Evolutionary conservation across 768 basidiomycete genomes (phyloP).

Genomic region (Lactarius hengduanensis): DNA sequence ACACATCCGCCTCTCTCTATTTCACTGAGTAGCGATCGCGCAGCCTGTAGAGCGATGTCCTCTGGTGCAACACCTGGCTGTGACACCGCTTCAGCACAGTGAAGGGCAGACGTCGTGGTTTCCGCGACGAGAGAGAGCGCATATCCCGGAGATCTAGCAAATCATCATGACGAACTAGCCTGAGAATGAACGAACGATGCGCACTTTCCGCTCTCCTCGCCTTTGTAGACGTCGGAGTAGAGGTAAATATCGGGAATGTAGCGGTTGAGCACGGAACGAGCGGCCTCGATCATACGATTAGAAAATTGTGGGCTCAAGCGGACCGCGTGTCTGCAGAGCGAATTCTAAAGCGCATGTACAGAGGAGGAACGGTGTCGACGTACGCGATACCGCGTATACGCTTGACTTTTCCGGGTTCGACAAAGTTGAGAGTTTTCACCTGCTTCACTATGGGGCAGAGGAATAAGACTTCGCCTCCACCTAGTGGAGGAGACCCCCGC

Average conservation of each 20-base stretch:
- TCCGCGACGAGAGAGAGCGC: slow-evolving; percentile 88
- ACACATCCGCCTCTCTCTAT: slow-evolving; percentile 84
- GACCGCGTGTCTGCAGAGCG: slow-evolving; percentile 74
- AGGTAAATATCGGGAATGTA: slow-evolving; percentile 98
- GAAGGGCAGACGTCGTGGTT: slow-evolving; percentile 85
- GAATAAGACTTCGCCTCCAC: slow-evolving; percentile 93
- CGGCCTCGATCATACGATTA: slow-evolving; percentile 94
- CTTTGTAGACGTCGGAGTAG: slow-evolving; percentile 98
- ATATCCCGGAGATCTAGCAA: slow-evolving; percentile 87
- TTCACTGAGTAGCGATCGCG: slow-evolving; percentile 75
- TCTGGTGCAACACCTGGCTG: slow-evolving; percentile 85
- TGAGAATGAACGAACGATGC: slow-evolving; percentile 35
- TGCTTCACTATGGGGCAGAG: slow-evolving; percentile 90
- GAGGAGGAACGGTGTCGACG: slow-evolving; percentile 36
- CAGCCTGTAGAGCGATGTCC: slow-evolving; percentile 83
- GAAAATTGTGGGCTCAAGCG: slow-evolving; percentile 97
- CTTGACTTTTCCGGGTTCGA: slow-evolving; percentile 88
- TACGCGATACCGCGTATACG: slow-evolving; percentile 95
- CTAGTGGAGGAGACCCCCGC: slow-evolving; percentile 86
- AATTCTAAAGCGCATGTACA: slow-evolving; percentile 6
- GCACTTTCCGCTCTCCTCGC: slow-evolving; percentile 95
- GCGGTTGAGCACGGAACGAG: slow-evolving; percentile 89
- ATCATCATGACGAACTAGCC: background rate
- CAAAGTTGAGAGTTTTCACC: slow-evolving; percentile 89
- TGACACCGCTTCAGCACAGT: slow-evolving; percentile 85